Base-by-base conservation (phyloP, 2,329 filamentous ascomycete species). In the Davidsoniella neocaledoniae region DNA sequence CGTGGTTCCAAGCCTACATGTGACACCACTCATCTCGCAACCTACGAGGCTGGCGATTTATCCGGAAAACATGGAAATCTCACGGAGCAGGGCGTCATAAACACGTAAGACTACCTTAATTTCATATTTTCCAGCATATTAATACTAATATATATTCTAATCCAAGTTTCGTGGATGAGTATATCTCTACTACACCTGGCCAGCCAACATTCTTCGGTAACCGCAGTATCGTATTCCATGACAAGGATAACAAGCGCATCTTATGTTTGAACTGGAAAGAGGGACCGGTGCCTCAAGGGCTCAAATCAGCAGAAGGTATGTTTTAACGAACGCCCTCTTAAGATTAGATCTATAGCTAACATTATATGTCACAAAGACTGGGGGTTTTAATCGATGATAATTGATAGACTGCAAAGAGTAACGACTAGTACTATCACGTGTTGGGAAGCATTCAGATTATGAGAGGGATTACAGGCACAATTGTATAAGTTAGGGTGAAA, bases 31-130 rank as follows among this genome's bases (percentile, higher is more conserved):
- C 55, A 61, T 23, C 75, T 74, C 1, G 58, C 69, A 53, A 73
- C 68, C 16, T 81, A 77, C 59, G 69, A 80, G 60, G 68, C 75
- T 4, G 77, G 77, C 45, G 77, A 81, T 58, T 62, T 79, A 25
- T 66, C 69, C 29, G 77, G 76, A 50, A 80, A 80, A 60, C 67
- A 77, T 54, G 73, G 73, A 25, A 64, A 66, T 40, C 66, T 74
- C 19, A 48, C 48, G 54, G 58, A 57, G 37, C 54, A 57, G 6
- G 57, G 61, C 49, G 56, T 57, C 17, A 63, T 63, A 44, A 45
- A 51, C n/a, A 56, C 29, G 43, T 54, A 25, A 51, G 40, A 29
- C 26, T 9, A 8, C 7, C 7, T 36, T 40, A 36, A n/a, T 52
- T n/a, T 26, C 26, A 19, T 12, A n/a, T 44, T 12, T 5, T 23